Evolutionary conservation across 2,329 filamentous ascomycete species (phyloP), one percentile per base, ranked within the genome.

Genomic region (Myriosclerotinia duriaeana): DNA sequence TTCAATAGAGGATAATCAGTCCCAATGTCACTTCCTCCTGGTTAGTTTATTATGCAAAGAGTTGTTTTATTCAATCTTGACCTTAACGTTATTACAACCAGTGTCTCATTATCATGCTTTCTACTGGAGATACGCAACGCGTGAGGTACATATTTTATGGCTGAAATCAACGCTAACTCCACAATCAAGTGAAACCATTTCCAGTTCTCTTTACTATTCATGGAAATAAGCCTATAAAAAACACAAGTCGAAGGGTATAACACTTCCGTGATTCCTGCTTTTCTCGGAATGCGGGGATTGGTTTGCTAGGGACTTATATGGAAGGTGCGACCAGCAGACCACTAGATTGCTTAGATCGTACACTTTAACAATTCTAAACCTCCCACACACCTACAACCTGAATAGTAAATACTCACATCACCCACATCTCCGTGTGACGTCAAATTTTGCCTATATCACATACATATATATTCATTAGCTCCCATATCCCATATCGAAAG

Each of bases 371-470:
- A 26, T 26, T 26, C 26, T 26, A 26, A 26, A 26, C 26, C 26
- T 26, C 26, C 26, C 26, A 26, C 26, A 26, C 26, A 26, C 3
- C 26, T 26, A 26, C 26, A 26, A 26, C 26, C 26, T 26, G 26
- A 26, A 26, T 26, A n/a, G n/a, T n/a, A n/a, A n/a, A n/a, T n/a
- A n/a, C n/a, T n/a, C n/a, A n/a, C n/a, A n/a, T n/a, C n/a, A 26
- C 26, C 20, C 38, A 22, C 44, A 30, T 38, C 30, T 60, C 58
- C 44, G 58, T 6, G 42, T 60, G 56, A 48, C 56, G 42, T 60
- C 30, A 48, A 48, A 26, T 11, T 3, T 22, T 50, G 20, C 30
- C 26, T 22, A 11, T 36, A 6, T 36, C 20, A 36, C 5, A 1
- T 22, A 30, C 15, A 50, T 60, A 60, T 60, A 38, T 50, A 50